phyloP scores from a whole-genome alignment of 805 yeast genomes.

The Candida yuanshanica region DNA sequence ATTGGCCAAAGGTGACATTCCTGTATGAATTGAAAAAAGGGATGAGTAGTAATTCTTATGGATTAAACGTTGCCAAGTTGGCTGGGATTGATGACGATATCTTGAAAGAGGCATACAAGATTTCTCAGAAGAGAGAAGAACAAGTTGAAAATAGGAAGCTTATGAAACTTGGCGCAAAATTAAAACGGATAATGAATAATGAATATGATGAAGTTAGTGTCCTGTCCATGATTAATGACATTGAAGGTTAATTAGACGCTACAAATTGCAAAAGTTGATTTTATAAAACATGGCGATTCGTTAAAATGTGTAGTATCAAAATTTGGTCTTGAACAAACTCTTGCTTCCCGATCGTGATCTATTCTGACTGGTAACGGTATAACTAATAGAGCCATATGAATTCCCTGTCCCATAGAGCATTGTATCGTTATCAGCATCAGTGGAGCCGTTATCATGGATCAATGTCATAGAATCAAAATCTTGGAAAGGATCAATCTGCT shows the following conservation, averaged over 20 bases:
- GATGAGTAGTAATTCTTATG: conserved; percentile 87
- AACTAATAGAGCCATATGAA: conserved; percentile 36
- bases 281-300: too few species aligned
- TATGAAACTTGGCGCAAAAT: not conserved
- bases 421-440: conserved; percentile 33
- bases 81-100: conserved; percentile 88
- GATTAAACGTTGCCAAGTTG: conserved; percentile 94
- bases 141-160: conserved; percentile 16
- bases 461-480: conserved; percentile 82
- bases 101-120: conserved; percentile 83
- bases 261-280: too few species aligned
- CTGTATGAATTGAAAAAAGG: conserved; percentile 91
- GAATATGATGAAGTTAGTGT: not conserved
- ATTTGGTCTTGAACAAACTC: conserved; percentile 25
- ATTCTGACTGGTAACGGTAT: conserved; percentile 30
- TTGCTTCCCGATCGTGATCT: conserved; percentile 35
- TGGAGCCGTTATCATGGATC: conserved; percentile 50
- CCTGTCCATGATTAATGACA: not conserved
- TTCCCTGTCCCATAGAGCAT: conserved; percentile 42
- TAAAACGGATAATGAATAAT: not conserved
- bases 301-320: too few species aligned
- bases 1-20: conserved; percentile 63
- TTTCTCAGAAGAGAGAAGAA: conserved; percentile 78
- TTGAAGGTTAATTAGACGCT: too few species aligned
- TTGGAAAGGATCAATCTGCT: conserved; percentile 64